These are phyloP conservation scores for Monosporascus sp. DNA, from an alignment of 2,329 filamentous ascomycete species.

Conservation along the genomic window DNA sequence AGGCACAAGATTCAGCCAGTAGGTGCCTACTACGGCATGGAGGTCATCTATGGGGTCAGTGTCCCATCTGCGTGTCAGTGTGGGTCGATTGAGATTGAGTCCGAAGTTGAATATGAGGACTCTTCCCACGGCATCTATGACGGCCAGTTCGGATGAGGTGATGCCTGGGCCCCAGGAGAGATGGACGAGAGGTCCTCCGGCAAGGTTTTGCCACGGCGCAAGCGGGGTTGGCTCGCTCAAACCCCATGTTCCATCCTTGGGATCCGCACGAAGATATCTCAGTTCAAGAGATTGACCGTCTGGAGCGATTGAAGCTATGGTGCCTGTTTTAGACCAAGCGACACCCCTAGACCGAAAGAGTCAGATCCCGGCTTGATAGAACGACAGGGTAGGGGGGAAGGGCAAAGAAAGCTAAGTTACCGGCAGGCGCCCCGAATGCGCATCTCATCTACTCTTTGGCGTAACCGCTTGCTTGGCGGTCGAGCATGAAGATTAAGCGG, in stretches of 20 bases:
- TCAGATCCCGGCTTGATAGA: constrained; percentile 9
- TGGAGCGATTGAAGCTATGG: constrained; percentile 72
- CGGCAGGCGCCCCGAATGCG: constrained; percentile 72
- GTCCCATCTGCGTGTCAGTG: constrained; percentile 54
- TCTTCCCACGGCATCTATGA: constrained; percentile 74
- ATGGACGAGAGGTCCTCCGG: constrained; percentile 67
- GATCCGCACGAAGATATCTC: constrained; percentile 64
- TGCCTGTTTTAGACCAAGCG: constrained; percentile 83
- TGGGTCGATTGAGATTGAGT: constrained; percentile 68
- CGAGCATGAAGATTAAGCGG: constrained; percentile 47
- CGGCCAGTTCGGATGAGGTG: constrained; percentile 63
- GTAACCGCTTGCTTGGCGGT: constrained; percentile 59
- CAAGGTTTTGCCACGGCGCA: constrained; percentile 54
- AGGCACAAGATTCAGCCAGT: constrained; percentile 69
- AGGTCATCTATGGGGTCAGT: constrained; percentile 69
- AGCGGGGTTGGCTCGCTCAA: constrained; percentile 67
- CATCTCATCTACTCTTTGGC: constrained; percentile 70
- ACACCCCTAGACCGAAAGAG: constrained; percentile 52
- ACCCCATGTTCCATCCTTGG: constrained; percentile 66
- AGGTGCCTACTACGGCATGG: constrained; percentile 72
- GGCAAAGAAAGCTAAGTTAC: constrained; percentile 45
- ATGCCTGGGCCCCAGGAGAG: constrained; percentile 72
- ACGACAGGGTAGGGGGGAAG: background rate
- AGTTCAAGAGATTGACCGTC: constrained; percentile 68
- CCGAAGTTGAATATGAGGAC: constrained; percentile 69